Conservation (phyloP, 768 basidiomycete species). For the Termitomyces sp. region DNA sequence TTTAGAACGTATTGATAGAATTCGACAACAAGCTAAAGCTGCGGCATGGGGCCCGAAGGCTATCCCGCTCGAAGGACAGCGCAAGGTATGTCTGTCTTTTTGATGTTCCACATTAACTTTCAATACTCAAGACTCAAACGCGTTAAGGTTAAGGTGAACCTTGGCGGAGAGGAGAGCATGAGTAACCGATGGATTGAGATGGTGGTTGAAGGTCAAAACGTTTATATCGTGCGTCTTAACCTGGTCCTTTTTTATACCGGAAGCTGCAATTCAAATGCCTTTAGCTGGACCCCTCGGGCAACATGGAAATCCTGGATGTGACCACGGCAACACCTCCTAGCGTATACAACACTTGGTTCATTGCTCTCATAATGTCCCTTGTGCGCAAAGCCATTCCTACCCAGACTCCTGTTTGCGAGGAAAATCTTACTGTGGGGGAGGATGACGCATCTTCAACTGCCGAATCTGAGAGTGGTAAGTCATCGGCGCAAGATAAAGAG, state of each 20-base stretch:
- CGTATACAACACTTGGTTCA: constrained; percentile 69
- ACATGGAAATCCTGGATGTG: constrained; percentile 56
- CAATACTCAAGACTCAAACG: background rate
- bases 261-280: too few relatives aligned
- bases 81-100: constrained; percentile 54
- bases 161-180: constrained; percentile 62
- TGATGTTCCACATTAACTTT: background rate
- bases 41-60: constrained; percentile 85
- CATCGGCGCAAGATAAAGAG: constrained; percentile 34
- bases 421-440: constrained; percentile 23
- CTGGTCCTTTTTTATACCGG: background rate
- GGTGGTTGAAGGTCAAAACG: constrained; percentile 74
- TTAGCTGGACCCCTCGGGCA: constrained; percentile 63
- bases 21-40: constrained; percentile 58
- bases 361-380: constrained; percentile 41
- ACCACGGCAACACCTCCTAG: constrained; percentile 58
- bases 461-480: constrained; percentile 44
- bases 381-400: constrained; percentile 27
- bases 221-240: constrained; percentile 64
- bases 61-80: constrained; percentile 57
- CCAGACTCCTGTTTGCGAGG: constrained; percentile 20
- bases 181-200: constrained; percentile 66
- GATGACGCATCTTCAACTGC: constrained; percentile 40
- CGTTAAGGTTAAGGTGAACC: constrained; percentile 68
- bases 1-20: constrained; percentile 60